Evolutionary conservation across 192 early-diverging fungal species (phyloP).

Genomic region (Globomyces pollinis-pini): DNA sequence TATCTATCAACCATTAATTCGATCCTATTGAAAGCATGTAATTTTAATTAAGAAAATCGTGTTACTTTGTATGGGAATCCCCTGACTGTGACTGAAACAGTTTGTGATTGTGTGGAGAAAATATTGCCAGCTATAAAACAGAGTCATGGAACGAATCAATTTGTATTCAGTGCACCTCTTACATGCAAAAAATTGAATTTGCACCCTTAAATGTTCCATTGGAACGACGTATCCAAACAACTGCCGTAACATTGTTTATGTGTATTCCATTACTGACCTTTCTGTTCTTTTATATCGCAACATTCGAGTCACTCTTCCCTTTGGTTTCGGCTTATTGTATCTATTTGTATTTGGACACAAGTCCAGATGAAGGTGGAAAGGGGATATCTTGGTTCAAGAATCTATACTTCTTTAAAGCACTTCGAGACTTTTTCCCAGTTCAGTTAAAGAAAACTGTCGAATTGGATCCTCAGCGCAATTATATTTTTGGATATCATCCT

Average conservation of each 20-base stretch:
- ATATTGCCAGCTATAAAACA: no score
- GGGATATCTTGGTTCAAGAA: slow-evolving; percentile 34
- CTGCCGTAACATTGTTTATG: background rate
- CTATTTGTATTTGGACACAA: slow-evolving; percentile 59
- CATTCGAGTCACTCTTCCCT: background rate
- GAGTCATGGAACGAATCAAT: no score
- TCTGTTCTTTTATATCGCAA: background rate
- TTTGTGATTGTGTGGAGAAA: no score
- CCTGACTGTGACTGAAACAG: no score
- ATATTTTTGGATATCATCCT: slow-evolving; percentile 80
- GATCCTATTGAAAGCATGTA: no score
- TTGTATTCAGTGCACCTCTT: background rate
- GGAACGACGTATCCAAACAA: background rate
- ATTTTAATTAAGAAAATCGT: no score
- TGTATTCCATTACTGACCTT: background rate
- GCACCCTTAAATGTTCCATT: background rate
- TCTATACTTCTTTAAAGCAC: slow-evolving; percentile 55
- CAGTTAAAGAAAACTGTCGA: slow-evolving; percentile 64
- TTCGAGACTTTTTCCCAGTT: slow-evolving; percentile 66
- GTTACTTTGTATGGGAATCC: no score
- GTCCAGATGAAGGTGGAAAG: slow-evolving; percentile 63
- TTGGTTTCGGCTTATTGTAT: slow-evolving; percentile 47
- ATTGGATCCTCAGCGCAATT: slow-evolving; percentile 62
- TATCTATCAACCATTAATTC: no score
- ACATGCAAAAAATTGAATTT: background rate